Evolutionary conservation across 495 filamentous ascomycete genomes (phyloP), one percentile per base, ranked within the genome.

Genomic region (Immersiella caudata): DNA sequence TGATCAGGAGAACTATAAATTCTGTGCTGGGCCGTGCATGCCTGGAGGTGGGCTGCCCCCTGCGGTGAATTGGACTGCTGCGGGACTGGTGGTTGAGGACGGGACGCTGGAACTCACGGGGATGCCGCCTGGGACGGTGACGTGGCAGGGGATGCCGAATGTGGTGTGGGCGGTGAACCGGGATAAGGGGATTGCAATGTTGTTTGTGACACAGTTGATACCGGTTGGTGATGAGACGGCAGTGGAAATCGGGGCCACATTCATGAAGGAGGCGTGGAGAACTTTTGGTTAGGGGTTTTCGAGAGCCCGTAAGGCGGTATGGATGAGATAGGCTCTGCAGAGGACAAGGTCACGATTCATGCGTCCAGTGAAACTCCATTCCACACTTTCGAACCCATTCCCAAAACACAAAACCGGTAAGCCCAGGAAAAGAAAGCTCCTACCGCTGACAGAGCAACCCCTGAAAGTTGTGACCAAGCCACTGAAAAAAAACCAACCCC

Each of bases 151-250:
- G 16, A 40, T 55, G 50, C 65, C 65, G 25, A 67, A 67, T 55
- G 57, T 67, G 22, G 21, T 55, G 8, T 62, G 56, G 57, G 56
- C 65, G 3, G 29, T 62, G 24, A 61, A 67, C 21, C 21, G 58
- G 18, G 65, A 67, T 56, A 67, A 46, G 59, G 65, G 65, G 14
- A 4, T 67, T 49, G 65, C 65, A 3, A 25, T 55, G 27, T 55
- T 67, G n/a, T 67, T 67, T 49, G 58, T 29, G 16, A 67, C 65
- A 2, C 65, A 67, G 65, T 24, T 67, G 49, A 62, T 67, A 18
- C 65, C 65, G 18, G 21, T 54, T 6, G 57, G 65, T 14, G 65
- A 67, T 22, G 46, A 61, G 35, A 36, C 22, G 58, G 65, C 58
- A 5, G 8, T 54, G 33, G 20, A 16, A 6, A 9, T 67, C 20